Conservation (phyloP, 164 flowering plant genomes). For the Stephania yunnanensis region DNA sequence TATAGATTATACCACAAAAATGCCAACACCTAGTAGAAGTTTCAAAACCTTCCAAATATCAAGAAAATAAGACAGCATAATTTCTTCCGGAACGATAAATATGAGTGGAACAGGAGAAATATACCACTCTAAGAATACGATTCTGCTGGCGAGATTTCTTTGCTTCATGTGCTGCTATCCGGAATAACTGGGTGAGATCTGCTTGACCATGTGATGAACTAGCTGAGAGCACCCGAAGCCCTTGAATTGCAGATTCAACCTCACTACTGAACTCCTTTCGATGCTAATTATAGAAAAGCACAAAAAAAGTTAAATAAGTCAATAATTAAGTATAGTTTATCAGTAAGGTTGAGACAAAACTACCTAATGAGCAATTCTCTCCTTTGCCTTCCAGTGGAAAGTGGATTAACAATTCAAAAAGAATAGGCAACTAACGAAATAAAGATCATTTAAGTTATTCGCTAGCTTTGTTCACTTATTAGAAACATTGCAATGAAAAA, state of each 20-base stretch:
- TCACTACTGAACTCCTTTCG: conserved; percentile 80
- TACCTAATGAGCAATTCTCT: too few relatives aligned
- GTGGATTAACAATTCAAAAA: too few relatives aligned
- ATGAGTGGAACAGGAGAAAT: conserved; percentile 11
- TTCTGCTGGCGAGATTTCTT: conserved; percentile 73
- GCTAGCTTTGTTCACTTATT: too few relatives aligned
- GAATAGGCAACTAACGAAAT: too few relatives aligned
- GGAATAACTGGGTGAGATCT: conserved; percentile 79
- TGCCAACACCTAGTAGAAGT: neutral
- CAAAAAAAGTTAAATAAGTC: neutral
- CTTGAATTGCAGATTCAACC: conserved; percentile 51
- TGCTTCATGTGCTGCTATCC: conserved; percentile 83
- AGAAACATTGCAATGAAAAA: too few relatives aligned
- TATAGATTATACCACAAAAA: neutral
- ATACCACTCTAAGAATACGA: conserved; percentile 83
- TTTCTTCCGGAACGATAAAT: neutral
- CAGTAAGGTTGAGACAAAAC: too few relatives aligned
- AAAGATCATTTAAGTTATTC: too few relatives aligned
- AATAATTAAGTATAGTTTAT: neutral
- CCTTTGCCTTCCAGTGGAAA: too few relatives aligned
- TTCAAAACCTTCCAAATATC: neutral
- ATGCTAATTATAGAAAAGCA: conserved; percentile 32
- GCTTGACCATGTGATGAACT: conserved; percentile 53
- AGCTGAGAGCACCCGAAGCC: conserved; percentile 47
- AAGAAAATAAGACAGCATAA: neutral